These are phyloP conservation scores for Suillus decipiens DNA, from an alignment of 768 basidiomycete genomes.

Conservation along the genomic window DNA sequence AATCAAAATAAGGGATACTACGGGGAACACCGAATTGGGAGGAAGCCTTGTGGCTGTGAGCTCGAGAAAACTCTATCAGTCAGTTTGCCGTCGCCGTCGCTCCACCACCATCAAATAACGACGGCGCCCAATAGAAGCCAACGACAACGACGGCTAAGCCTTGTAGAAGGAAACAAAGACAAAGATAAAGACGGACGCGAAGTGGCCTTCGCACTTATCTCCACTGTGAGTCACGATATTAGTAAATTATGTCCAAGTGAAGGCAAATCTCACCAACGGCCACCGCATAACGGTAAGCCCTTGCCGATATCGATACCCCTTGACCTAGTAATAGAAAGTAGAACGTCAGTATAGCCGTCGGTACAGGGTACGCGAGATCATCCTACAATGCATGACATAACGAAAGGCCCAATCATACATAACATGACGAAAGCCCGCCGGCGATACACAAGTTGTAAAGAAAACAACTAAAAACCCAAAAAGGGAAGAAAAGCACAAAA, in stretches of 20 bases:
- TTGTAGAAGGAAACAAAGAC: not conserved
- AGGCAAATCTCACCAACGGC: not conserved
- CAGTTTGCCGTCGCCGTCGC: not conserved
- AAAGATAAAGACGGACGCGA: not conserved
- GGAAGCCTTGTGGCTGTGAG: not conserved
- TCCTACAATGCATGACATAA: not conserved
- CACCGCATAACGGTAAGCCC: not conserved
- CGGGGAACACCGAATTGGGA: not conserved
- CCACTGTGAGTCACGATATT: not conserved
- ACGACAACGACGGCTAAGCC: not conserved
- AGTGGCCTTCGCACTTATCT: not conserved
- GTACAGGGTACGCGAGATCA: not conserved
- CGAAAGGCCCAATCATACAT: not conserved
- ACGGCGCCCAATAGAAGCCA: not conserved
- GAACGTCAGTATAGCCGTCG: not conserved
- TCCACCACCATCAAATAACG: not conserved
- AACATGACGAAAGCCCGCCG: not conserved
- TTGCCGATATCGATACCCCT: not conserved
- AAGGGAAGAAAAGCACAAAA: not conserved
- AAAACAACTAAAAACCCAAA: not conserved
- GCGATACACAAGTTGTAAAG: no score
- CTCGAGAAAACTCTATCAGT: not conserved
- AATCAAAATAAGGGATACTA: not conserved
- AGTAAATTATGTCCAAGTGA: not conserved
- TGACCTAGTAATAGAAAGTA: not conserved